Percentiles rank a stretch among this genome's conserved stretches.
phyloP scores from a whole-genome alignment of 78 protist species.

The slime mould (Dictyostelium discoideum) region DNA sequence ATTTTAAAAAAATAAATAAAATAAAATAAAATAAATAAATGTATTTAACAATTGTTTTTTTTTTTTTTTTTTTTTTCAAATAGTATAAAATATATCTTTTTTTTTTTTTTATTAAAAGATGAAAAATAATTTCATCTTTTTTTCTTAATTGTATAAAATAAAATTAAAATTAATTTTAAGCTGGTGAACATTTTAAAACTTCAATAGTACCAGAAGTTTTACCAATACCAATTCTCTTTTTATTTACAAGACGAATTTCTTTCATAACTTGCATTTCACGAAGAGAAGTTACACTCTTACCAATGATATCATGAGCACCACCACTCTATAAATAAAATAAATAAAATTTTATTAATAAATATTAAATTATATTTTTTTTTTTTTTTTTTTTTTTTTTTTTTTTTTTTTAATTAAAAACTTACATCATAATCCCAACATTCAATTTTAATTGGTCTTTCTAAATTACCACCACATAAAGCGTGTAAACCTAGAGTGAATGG shows the following conservation, averaged over 20 bases:
- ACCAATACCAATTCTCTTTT: conserved; percentile 54
- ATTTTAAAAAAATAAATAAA: neutral
- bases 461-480: conserved; percentile 45
- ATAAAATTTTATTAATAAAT: neutral
- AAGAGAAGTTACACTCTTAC: conserved; percentile 32
- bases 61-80: neutral
- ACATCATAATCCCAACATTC: conserved; percentile 58
- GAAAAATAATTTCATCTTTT: neutral
- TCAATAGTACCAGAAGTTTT: conserved; percentile 46
- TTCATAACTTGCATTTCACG: conserved; percentile 72
- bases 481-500: conserved; percentile 56
- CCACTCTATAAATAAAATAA: neutral
- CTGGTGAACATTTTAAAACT: conserved; percentile 41
- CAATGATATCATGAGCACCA: conserved; percentile 68
- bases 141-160: neutral
- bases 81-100: neutral
- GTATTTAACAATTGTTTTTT: neutral
- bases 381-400: neutral
- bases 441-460: conserved; percentile 70
- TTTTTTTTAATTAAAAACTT: neutral
- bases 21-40: neutral
- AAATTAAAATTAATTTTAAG: neutral
- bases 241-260: conserved; percentile 57
- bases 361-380: neutral
- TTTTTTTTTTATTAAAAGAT: neutral